Percentiles rank a stretch among this genome's conserved stretches.
phyloP scores from a whole-genome alignment of 23 red algal genomes.

The Gracilaria caudata region DNA sequence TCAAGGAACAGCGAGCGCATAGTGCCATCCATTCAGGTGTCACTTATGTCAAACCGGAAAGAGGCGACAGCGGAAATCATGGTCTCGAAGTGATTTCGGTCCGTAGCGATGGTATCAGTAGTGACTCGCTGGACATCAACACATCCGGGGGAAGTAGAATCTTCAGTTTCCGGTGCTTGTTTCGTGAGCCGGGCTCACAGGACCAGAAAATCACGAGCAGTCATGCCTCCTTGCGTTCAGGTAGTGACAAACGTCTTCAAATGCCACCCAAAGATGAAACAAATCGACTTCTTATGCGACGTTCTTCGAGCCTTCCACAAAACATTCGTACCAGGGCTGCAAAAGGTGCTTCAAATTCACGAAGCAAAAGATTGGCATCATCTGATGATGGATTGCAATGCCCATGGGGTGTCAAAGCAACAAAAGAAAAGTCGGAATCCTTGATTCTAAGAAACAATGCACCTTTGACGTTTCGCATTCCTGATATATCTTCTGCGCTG shows the following conservation, averaged over 20 bases:
- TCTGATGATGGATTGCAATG: conserved; percentile 21
- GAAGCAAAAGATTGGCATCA: not conserved
- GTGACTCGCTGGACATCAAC: not conserved
- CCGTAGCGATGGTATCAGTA: not conserved
- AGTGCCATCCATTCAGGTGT: not conserved
- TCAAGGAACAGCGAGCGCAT: not conserved
- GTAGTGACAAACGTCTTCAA: not conserved
- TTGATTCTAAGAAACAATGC: not conserved
- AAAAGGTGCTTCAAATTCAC: not conserved
- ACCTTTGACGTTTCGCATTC: not conserved
- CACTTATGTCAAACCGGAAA: not conserved
- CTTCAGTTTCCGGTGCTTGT: not conserved
- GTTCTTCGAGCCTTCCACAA: conserved; percentile 23
- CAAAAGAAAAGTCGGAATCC: not conserved
- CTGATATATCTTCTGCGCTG: conserved; percentile 23
- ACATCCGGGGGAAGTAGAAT: not conserved
- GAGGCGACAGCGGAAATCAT: too few species aligned
- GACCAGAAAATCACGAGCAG: not conserved
- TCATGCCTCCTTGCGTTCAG: not conserved
- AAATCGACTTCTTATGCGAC: conserved; percentile 1
- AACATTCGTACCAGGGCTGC: not conserved
- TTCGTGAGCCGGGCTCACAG: not conserved
- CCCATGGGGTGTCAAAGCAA: conserved; percentile 17
- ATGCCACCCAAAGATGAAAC: not conserved
- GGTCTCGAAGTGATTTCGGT: not conserved